Conservation (phyloP, 306 rosid species). For the Dryas alaskensis region DNA sequence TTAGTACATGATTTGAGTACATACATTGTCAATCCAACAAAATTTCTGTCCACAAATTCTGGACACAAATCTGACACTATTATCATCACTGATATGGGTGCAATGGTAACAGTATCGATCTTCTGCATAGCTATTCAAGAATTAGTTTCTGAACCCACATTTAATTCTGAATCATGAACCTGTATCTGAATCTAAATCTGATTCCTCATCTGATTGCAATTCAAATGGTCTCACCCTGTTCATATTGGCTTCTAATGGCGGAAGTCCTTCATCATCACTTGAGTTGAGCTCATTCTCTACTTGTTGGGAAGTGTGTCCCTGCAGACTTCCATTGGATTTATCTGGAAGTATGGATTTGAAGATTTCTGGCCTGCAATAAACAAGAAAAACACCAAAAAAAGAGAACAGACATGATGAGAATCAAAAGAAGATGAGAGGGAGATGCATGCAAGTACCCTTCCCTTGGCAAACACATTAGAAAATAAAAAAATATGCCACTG, state of each 20-base stretch:
- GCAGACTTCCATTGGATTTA: conserved; percentile 37
- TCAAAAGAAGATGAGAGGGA: background rate
- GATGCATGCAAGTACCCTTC: background rate
- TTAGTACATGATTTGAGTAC: background rate
- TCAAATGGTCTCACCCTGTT: conserved; percentile 73
- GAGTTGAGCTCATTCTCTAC: conserved; percentile 40
- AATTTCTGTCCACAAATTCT: background rate
- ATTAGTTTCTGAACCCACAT: conserved; percentile 7
- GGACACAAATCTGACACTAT: background rate
- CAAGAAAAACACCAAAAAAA: no score
- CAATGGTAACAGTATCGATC: background rate
- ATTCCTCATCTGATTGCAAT: conserved; percentile 42
- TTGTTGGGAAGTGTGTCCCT: conserved; percentile 31
- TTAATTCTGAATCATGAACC: background rate
- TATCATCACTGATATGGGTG: background rate
- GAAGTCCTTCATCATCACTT: conserved; percentile 65
- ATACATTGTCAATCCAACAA: background rate
- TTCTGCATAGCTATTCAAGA: background rate
- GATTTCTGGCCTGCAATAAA: conserved; percentile 63
- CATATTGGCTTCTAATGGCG: conserved; percentile 83
- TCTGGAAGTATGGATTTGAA: conserved; percentile 46
- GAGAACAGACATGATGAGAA: no score
- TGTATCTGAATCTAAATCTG: conserved; percentile 49
- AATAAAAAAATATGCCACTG: background rate
- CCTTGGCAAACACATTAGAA: background rate